Percentiles rank a stretch among this genome's conserved stretches.
phyloP scores from a whole-genome alignment of 2,329 filamentous ascomycete species.

The Ramularia endophylla region DNA sequence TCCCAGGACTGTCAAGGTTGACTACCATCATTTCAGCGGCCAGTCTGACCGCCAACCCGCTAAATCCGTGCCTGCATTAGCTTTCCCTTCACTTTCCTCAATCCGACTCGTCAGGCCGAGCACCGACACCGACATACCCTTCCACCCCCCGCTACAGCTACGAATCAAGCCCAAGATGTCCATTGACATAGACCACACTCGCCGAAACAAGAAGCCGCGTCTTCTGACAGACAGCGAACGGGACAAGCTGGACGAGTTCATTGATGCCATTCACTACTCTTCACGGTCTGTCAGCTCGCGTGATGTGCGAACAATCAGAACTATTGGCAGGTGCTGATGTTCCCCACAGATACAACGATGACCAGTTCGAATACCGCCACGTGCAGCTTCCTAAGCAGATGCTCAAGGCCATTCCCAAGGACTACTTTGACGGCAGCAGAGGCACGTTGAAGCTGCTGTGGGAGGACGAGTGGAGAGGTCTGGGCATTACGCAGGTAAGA shows the following conservation, averaged over 20 bases:
- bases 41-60: neutral
- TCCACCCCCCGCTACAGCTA: neutral
- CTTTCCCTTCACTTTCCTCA: slow-evolving; percentile 2
- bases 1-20: neutral
- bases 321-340: neutral
- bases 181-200: slow-evolving; percentile 68
- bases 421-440: slow-evolving; percentile 83
- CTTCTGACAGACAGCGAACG: slow-evolving; percentile 75
- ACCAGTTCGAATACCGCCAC: slow-evolving; percentile 92
- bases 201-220: slow-evolving; percentile 82
- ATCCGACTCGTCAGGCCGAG: neutral
- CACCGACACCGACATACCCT: neutral
- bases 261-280: slow-evolving; percentile 94
- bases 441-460: slow-evolving; percentile 93
- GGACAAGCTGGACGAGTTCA: slow-evolving; percentile 79
- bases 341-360: slow-evolving; percentile 73
- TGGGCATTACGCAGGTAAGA: slow-evolving; percentile 90
- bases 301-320: neutral
- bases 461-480: slow-evolving; percentile 97
- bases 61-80: slow-evolving; percentile 8
- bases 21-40: neutral
- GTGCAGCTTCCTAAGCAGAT: slow-evolving; percentile 97
- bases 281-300: slow-evolving; percentile 57
- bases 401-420: slow-evolving; percentile 93
- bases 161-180: slow-evolving; percentile 5